A percentile compares a stretch with the other conserved stretches of the same genome.
phyloP scores from a whole-genome alignment of 2,329 filamentous ascomycete species.

The Teratosphaeria epicoccoides region DNA sequence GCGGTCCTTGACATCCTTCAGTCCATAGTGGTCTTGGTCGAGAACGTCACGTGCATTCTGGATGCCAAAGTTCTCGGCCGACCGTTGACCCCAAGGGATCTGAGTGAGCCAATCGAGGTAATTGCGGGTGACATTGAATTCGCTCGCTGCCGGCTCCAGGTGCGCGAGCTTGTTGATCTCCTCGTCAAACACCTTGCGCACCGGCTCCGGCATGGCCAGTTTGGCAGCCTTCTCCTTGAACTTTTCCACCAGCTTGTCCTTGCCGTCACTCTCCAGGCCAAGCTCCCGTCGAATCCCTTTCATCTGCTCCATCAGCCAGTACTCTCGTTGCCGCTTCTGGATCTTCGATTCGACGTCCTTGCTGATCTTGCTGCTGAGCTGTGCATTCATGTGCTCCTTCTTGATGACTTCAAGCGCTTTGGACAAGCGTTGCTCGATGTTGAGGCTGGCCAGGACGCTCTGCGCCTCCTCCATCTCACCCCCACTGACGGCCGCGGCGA shows the following conservation, averaged over 20 bases:
- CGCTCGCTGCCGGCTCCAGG: constrained; percentile 86
- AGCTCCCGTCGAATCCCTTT: constrained; percentile 94
- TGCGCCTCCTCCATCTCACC: constrained; percentile 88
- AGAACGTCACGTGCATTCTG: constrained; percentile 80
- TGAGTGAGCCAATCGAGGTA: constrained; percentile 98
- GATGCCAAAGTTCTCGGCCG: constrained; percentile 93
- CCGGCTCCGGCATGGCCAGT: constrained; percentile 90
- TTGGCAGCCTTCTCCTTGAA: constrained; percentile 93
- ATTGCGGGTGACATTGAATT: constrained; percentile 97
- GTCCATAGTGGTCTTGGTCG: constrained; percentile 90
- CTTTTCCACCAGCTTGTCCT: constrained; percentile 94
- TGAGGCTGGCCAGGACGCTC: constrained; percentile 76
- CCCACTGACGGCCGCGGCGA: constrained; percentile 91
- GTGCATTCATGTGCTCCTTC: constrained; percentile 96
- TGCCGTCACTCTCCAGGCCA: constrained; percentile 93
- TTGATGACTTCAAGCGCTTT: constrained; percentile 89
- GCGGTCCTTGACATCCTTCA: constrained; percentile 97
- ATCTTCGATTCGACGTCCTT: constrained; percentile 98
- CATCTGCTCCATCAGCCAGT: constrained; percentile 99
- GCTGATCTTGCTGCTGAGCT: constrained; percentile 91
- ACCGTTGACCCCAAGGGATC: constrained; percentile 92
- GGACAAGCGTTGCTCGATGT: constrained; percentile 83
- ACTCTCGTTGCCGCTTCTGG: constrained; percentile 91
- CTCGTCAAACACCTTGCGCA: constrained; percentile 96
- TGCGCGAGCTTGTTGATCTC: constrained; percentile 95